Conservation (phyloP, 768 basidiomycete species). For the Tylopilus sp. region DNA sequence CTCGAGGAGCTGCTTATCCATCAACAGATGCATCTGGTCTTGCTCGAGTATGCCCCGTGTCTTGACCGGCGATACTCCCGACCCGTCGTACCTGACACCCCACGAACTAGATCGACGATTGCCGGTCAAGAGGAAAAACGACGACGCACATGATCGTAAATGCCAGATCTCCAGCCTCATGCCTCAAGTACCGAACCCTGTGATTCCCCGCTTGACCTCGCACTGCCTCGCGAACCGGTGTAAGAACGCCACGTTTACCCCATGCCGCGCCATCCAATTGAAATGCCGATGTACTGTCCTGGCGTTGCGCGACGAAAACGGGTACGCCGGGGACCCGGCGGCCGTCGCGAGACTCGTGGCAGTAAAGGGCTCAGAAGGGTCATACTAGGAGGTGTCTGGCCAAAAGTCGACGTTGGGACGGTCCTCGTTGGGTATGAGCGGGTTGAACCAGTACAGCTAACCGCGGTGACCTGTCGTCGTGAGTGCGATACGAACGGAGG, state of each 20-base stretch:
- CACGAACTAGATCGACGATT: too few relatives aligned
- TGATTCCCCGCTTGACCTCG: slow-evolving; percentile 50
- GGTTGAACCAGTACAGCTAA: slow-evolving; percentile 82
- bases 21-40: slow-evolving; percentile 74
- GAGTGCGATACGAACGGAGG: neutral
- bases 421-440: slow-evolving; percentile 67
- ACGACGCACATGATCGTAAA: slow-evolving; percentile 79
- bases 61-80: slow-evolving; percentile 68
- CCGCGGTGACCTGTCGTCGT: slow-evolving; percentile 59
- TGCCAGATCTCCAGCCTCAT: slow-evolving; percentile 72
- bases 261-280: slow-evolving; percentile 76
- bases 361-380: slow-evolving; percentile 64
- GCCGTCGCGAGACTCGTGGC: slow-evolving; percentile 62
- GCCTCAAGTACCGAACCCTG: slow-evolving; percentile 61
- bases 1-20: slow-evolving; percentile 56
- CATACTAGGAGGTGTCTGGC: slow-evolving; percentile 74
- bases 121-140: neutral
- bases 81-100: slow-evolving; percentile 70
- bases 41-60: slow-evolving; percentile 63
- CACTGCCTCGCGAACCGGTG: slow-evolving; percentile 74
- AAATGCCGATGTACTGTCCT: slow-evolving; percentile 63
- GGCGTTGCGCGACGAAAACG: slow-evolving; percentile 78
- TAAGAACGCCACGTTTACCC: slow-evolving; percentile 77
- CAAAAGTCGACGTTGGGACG: slow-evolving; percentile 72
- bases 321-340: slow-evolving; percentile 55